These are phyloP conservation scores for Talaromyces sp. DNA, from an alignment of 2,329 filamentous ascomycete species.

Conservation along the genomic window DNA sequence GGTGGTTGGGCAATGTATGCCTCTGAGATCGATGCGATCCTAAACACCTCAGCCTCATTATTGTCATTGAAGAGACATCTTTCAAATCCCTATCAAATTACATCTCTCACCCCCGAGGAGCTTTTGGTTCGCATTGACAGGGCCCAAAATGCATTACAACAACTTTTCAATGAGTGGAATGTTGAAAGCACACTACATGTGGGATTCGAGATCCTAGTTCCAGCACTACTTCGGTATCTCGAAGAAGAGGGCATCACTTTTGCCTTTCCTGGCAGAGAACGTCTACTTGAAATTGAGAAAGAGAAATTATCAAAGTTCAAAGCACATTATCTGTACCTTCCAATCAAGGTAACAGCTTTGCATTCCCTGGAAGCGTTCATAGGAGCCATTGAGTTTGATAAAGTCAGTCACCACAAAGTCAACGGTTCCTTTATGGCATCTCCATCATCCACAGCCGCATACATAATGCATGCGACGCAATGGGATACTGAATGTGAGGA, in stretches of 20 bases:
- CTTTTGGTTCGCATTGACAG: conserved; percentile 23
- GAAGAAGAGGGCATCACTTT: conserved; percentile 29
- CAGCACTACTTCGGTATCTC: conserved; percentile 32
- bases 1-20: conserved; percentile 30
- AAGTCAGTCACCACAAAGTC: conserved; percentile 34
- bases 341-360: conserved; percentile 31
- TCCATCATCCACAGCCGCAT: conserved; percentile 44
- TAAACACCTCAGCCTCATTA: conserved; percentile 36
- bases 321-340: conserved; percentile 30
- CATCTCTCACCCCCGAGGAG: conserved; percentile 14
- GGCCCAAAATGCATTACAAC: conserved; percentile 25
- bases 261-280: conserved; percentile 27
- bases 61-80: conserved; percentile 31
- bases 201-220: conserved; percentile 39
- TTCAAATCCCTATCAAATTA: conserved; percentile 22
- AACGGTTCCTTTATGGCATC: conserved; percentile 40
- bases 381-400: conserved; percentile 39
- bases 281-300: conserved; percentile 27
- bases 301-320: conserved; percentile 32
- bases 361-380: conserved; percentile 44
- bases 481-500: conserved; percentile 38
- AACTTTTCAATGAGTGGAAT: conserved; percentile 31
- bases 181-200: conserved; percentile 31
- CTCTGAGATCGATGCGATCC: conserved; percentile 35
- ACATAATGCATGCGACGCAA: conserved; percentile 32